Percentiles rank a stretch among this genome's conserved stretches.
phyloP scores from a whole-genome alignment of 345 rosid genomes.

The Schrenkiella parvula region DNA sequence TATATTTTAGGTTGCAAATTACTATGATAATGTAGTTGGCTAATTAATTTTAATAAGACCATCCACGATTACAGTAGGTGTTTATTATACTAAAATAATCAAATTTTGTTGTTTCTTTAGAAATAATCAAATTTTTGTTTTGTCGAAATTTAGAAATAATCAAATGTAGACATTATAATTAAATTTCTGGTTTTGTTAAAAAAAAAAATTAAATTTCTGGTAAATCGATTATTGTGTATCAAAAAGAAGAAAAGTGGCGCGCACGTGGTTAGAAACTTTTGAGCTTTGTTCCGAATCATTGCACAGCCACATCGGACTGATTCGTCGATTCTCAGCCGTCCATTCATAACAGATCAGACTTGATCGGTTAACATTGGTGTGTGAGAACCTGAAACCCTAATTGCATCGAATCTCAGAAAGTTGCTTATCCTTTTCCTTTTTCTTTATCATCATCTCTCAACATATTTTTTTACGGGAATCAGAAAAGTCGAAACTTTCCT shows the following conservation, averaged over 20 bases:
- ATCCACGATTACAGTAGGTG: neutral
- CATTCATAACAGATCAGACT: neutral
- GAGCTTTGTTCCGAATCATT: neutral
- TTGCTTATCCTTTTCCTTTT: neutral
- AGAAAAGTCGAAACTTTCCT: conserved; percentile 13
- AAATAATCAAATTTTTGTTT: neutral
- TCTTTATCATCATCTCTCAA: neutral
- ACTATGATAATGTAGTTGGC: neutral
- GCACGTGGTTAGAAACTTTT: conserved; percentile 15
- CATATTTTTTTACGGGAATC: neutral
- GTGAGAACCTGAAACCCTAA: conserved; percentile 17
- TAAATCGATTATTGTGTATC: too few relatives aligned
- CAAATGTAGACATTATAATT: too few relatives aligned
- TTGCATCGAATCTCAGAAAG: conserved; percentile 20
- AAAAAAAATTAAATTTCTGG: too few relatives aligned
- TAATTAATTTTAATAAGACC: neutral
- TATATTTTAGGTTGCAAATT: neutral
- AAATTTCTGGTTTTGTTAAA: too few relatives aligned
- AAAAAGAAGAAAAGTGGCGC: neutral
- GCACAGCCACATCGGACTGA: neutral
- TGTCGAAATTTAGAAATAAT: too few relatives aligned
- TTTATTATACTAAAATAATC: neutral
- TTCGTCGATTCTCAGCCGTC: conserved; percentile 13
- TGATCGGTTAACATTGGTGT: conserved; percentile 13
- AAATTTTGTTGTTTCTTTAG: too few relatives aligned